Evolutionary conservation across 352 stramenopile genomes (phyloP).

Genomic region (Phytophthora tubulina): DNA sequence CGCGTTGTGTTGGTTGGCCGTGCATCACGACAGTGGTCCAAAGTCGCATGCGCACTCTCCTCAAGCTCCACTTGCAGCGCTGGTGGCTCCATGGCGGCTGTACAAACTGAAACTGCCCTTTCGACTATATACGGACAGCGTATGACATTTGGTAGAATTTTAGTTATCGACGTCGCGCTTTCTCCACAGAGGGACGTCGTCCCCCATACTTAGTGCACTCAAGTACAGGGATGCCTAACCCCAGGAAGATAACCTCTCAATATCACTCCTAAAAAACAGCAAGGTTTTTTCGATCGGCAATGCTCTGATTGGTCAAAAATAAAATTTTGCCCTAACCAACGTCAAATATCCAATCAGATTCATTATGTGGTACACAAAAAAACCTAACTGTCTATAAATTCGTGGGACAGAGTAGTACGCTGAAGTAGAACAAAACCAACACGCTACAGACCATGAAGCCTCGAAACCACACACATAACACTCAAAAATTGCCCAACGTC

Average conservation of each 20-base stretch:
- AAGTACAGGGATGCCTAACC: background rate
- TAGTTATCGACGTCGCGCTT: background rate
- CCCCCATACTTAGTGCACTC: background rate
- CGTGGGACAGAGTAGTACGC: no score
- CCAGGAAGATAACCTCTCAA: background rate
- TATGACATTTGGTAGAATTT: background rate
- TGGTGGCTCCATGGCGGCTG: background rate
- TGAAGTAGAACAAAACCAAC: no score
- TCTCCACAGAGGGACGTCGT: background rate
- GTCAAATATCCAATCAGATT: no score
- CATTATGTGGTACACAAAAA: no score
- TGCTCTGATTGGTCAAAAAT: no score
- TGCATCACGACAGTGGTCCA: background rate
- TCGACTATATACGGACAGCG: background rate
- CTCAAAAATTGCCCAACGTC: no score
- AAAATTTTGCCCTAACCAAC: no score
- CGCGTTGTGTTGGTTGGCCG: background rate
- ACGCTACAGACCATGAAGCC: no score
- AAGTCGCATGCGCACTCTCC: background rate
- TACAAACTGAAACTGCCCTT: background rate
- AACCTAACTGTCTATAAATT: no score
- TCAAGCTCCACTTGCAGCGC: background rate
- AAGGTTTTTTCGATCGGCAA: no score
- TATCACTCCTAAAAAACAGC: no score
- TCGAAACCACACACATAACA: no score